Evolutionary conservation across 1,139 yeast genomes (phyloP).

Genomic region (Eremothecium cymbalariae): DNA sequence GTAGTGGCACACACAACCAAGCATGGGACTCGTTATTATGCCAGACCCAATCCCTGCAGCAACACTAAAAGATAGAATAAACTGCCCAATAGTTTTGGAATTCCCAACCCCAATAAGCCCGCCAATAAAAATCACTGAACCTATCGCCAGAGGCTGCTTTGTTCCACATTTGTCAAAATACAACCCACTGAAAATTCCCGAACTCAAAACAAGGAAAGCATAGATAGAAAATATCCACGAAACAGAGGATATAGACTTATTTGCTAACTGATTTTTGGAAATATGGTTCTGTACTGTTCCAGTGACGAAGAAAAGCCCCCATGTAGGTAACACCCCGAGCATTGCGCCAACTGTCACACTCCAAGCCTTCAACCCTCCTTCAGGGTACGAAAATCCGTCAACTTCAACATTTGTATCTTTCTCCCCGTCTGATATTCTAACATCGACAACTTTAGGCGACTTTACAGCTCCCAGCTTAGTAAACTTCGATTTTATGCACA

Average conservation of each 20-base stretch:
- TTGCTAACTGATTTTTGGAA: constrained; percentile 45
- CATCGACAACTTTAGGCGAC: too few species aligned
- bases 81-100: constrained; percentile 44
- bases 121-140: constrained; percentile 38
- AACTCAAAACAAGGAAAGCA: constrained; percentile 48
- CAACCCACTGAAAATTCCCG: constrained; percentile 52
- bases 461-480: too few species aligned
- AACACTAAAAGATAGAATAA: constrained; percentile 46
- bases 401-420: background rate
- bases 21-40: constrained; percentile 47
- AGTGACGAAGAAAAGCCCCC: constrained; percentile 58
- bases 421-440: too few species aligned
- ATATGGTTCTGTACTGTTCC: constrained; percentile 68
- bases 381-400: constrained; percentile 16
- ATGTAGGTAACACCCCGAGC: constrained; percentile 52
- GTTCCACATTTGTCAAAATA: constrained; percentile 46
- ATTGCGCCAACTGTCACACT: constrained; percentile 44
- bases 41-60: constrained; percentile 51
- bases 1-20: constrained; percentile 55
- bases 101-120: constrained; percentile 48
- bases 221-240: constrained; percentile 70
- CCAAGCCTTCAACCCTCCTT: constrained; percentile 27
- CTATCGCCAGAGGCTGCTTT: constrained; percentile 37
- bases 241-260: constrained; percentile 42
- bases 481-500: too few species aligned